Conservation (phyloP, 2,329 filamentous ascomycete genomes). For the Ascochyta rabiei region DNA sequence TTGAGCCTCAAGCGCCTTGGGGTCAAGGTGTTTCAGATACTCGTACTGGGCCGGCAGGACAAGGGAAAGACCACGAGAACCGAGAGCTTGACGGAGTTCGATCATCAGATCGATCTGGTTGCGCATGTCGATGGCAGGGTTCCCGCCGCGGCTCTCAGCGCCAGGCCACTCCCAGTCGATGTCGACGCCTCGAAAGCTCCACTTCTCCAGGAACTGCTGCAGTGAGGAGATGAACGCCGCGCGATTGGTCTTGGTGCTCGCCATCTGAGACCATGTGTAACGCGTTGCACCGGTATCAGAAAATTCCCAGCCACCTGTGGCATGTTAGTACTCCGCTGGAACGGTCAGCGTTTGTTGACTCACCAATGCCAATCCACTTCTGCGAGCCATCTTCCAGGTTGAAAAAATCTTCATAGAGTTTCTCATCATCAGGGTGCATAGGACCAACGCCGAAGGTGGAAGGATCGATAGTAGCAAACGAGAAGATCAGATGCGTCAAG, state of each 20-base stretch:
- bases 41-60: constrained; percentile 35
- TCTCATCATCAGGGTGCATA: constrained; percentile 24
- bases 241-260: constrained; percentile 33
- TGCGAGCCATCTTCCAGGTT: constrained; percentile 16
- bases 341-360: neutral
- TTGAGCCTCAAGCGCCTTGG: constrained; percentile 28
- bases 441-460: constrained; percentile 32
- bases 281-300: constrained; percentile 42
- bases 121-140: constrained; percentile 37
- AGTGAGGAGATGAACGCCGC: constrained; percentile 48
- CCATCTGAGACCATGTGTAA: constrained; percentile 45
- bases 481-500: constrained; percentile 38
- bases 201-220: constrained; percentile 49
- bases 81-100: constrained; percentile 29
- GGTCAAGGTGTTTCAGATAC: constrained; percentile 36
- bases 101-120: constrained; percentile 30
- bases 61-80: constrained; percentile 29
- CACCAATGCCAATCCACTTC: constrained; percentile 28
- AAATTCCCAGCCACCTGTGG: constrained; percentile 48
- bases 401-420: constrained; percentile 27
- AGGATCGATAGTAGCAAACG: constrained; percentile 53
- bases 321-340: neutral
- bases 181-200: constrained; percentile 53
- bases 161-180: constrained; percentile 55
- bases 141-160: constrained; percentile 45